phyloP scores from a whole-genome alignment of 805 yeast species.

The Scheffersomyces amazonensis region DNA sequence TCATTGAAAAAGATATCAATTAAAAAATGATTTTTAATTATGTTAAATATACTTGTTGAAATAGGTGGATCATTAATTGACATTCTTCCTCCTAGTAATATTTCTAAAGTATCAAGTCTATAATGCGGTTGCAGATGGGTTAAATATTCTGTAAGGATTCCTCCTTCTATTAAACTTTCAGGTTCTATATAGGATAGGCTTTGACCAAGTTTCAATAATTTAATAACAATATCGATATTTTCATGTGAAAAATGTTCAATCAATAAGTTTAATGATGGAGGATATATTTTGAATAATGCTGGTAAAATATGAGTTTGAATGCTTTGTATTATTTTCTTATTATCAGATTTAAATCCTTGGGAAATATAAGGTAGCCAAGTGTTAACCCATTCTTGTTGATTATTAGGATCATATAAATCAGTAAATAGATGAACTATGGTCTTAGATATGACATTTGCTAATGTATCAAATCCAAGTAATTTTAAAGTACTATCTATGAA shows the following conservation, averaged over 20 bases:
- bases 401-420: slow-evolving; percentile 20
- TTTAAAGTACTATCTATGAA: slow-evolving; percentile 48
- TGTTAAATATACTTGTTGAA: slow-evolving; percentile 38
- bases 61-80: slow-evolving; percentile 51
- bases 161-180: slow-evolving; percentile 3
- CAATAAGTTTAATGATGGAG: slow-evolving; percentile 22
- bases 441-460: slow-evolving; percentile 69
- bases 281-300: slow-evolving; percentile 53
- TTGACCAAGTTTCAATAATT: slow-evolving; percentile 63
- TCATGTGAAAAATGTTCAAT: slow-evolving; percentile 20
- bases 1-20: slow-evolving; percentile 59
- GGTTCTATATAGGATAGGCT: slow-evolving; percentile 31
- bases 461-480: slow-evolving; percentile 52
- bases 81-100: slow-evolving; percentile 60
- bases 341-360: slow-evolving; percentile 21
- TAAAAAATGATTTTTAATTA: slow-evolving; percentile 35
- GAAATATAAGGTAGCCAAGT: slow-evolving; percentile 48
- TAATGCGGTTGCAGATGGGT: slow-evolving; percentile 39
- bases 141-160: slow-evolving; percentile 27
- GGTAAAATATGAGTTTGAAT: slow-evolving; percentile 63
- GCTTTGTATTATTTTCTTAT: slow-evolving; percentile 37
- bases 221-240: slow-evolving; percentile 41
- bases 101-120: slow-evolving; percentile 56
- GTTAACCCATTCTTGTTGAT: slow-evolving; percentile 44
- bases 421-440: slow-evolving; percentile 37